Conservation (phyloP, 495 filamentous ascomycete species). For the Xylaria curta region DNA sequence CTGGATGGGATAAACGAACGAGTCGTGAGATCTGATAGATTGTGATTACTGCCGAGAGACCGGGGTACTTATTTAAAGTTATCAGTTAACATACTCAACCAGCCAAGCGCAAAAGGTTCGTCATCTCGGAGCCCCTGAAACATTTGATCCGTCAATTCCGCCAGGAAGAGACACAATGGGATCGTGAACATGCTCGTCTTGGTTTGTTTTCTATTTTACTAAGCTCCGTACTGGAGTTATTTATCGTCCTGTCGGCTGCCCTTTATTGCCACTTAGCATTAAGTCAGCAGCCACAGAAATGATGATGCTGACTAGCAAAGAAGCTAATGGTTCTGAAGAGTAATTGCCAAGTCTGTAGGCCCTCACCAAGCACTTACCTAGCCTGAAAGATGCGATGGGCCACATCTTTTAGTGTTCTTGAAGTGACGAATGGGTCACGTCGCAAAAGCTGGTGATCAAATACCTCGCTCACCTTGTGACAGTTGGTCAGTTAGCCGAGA, state of each 20-base stretch:
- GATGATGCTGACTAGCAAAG: constrained; percentile 18
- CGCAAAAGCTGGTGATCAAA: not conserved
- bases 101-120: constrained; percentile 3
- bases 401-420: not conserved
- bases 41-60: not conserved
- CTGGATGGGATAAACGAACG: not conserved
- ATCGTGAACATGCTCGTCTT: not conserved
- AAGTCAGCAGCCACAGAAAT: constrained; percentile 17
- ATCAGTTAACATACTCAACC: not conserved
- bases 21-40: not conserved
- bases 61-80: constrained; percentile 10
- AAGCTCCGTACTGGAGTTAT: constrained; percentile 2
- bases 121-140: not conserved
- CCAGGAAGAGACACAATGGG: not conserved
- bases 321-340: constrained; percentile 9
- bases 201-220: not conserved
- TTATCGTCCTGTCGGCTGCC: not conserved
- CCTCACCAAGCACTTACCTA: not conserved
- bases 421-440: not conserved
- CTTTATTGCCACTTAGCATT: not conserved
- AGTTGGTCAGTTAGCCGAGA: not conserved
- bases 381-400: not conserved
- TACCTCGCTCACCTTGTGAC: not conserved
- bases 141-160: not conserved
- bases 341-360: constrained; percentile 19